A percentile compares a stretch with the other conserved stretches of the same genome.
These are phyloP conservation scores for Boletus hoseneyae DNA, from an alignment of 1,284 basidiomycete genomes.

Conservation along the genomic window DNA sequence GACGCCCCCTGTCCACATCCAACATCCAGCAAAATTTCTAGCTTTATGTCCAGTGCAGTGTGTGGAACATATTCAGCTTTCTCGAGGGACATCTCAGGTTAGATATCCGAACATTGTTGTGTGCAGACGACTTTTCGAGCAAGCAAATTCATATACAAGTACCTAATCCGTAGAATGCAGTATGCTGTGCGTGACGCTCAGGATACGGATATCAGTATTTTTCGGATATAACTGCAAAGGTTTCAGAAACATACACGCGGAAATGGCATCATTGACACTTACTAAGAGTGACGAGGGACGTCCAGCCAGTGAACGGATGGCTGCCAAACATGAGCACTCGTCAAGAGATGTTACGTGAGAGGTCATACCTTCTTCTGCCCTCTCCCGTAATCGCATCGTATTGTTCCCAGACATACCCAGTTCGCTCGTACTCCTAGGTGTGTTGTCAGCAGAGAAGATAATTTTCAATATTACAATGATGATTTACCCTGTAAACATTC, in stretches of 20 bases:
- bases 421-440: slow-evolving; percentile 82
- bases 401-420: slow-evolving; percentile 96
- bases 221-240: slow-evolving; percentile 50
- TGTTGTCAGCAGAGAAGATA: slow-evolving; percentile 13
- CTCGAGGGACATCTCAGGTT: too few relatives aligned
- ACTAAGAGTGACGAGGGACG: slow-evolving; percentile 79
- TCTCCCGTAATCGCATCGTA: slow-evolving; percentile 83
- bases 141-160: background rate
- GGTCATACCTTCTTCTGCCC: slow-evolving; percentile 72
- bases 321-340: slow-evolving; percentile 38
- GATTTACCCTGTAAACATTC: slow-evolving; percentile 76
- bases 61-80: background rate
- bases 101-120: background rate
- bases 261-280: slow-evolving; percentile 32
- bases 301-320: slow-evolving; percentile 94
- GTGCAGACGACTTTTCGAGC: background rate
- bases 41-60: background rate
- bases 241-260: slow-evolving; percentile 9
- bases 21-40: background rate
- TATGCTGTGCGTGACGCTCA: background rate
- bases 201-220: slow-evolving; percentile 41
- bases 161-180: background rate
- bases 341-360: slow-evolving; percentile 2
- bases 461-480: background rate
- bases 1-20: background rate